phyloP scores from a whole-genome alignment of 306 rosid genomes.

The Ziziphus jujuba region DNA sequence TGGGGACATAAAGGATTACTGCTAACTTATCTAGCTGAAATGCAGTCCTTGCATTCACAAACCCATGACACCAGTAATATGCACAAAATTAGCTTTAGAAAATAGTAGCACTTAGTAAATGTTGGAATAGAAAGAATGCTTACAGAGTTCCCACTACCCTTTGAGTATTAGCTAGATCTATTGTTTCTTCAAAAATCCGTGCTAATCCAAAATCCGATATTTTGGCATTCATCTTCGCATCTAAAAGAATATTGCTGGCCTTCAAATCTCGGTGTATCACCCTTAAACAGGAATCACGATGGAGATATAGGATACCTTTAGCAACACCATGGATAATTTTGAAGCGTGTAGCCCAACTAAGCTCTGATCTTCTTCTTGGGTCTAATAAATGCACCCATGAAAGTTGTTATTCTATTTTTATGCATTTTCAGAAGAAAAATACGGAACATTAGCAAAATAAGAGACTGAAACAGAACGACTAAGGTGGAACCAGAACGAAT shows the following conservation, averaged over 20 bases:
- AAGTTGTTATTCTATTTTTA: neutral
- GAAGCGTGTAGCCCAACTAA: conserved; percentile 14
- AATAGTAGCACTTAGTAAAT: too few relatives aligned
- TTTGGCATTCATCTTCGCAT: conserved; percentile 26
- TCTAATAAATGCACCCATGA: neutral
- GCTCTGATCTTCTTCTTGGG: neutral
- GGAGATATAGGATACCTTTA: conserved; percentile 17
- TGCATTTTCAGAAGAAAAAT: neutral
- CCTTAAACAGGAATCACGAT: conserved; percentile 9
- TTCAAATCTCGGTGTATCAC: conserved; percentile 22
- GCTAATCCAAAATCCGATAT: conserved; percentile 38
- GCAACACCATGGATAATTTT: conserved; percentile 12
- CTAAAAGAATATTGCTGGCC: conserved; percentile 14
- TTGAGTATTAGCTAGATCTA: conserved; percentile 17
- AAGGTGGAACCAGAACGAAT: too few relatives aligned
- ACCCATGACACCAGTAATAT: neutral
- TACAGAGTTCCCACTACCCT: conserved; percentile 32
- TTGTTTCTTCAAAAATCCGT: conserved; percentile 14
- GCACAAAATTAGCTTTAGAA: too few relatives aligned
- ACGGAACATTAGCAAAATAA: too few relatives aligned
- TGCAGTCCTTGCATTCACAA: too few relatives aligned
- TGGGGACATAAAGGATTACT: neutral
- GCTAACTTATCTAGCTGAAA: too few relatives aligned
- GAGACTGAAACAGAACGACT: too few relatives aligned
- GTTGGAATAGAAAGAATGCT: neutral